These are phyloP conservation scores for Colletotrichum tanaceti DNA, from an alignment of 2,329 filamentous ascomycete genomes.

Conservation along the genomic window DNA sequence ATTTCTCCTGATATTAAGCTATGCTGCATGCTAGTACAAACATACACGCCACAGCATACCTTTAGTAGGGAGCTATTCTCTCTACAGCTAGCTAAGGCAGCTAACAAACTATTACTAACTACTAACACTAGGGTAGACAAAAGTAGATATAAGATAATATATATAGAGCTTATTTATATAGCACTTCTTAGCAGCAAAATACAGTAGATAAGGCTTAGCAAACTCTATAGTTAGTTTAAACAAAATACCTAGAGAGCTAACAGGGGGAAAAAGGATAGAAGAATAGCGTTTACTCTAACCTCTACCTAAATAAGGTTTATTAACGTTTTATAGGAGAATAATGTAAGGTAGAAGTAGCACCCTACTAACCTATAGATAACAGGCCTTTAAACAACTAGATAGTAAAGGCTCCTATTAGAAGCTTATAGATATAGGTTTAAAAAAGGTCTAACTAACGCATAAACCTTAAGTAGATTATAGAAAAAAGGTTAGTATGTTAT, in stretches of 20 bases:
- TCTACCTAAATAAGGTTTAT: slow-evolving; percentile 7
- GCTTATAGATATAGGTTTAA: no score
- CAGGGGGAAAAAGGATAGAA: background rate
- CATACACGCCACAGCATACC: background rate
- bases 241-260: slow-evolving; percentile 2
- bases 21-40: background rate
- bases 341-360: background rate
- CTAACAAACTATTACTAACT: background rate
- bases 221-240: slow-evolving; percentile 13
- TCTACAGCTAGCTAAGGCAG: background rate
- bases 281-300: slow-evolving; percentile 8
- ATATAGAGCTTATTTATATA: background rate
- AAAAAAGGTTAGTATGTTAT: no score
- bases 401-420: no score
- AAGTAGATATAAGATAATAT: background rate
- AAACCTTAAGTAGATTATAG: no score
- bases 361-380: background rate
- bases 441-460: no score
- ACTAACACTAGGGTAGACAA: background rate
- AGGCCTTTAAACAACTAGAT: background rate
- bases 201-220: background rate
- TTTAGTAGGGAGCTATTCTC: background rate
- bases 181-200: background rate
- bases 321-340: background rate
- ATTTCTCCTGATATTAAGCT: background rate